A percentile compares a stretch with the other conserved stretches of the same genome.
These are phyloP conservation scores for Alternaria solani DNA, from an alignment of 2,329 filamentous ascomycete genomes.

Conservation along the genomic window DNA sequence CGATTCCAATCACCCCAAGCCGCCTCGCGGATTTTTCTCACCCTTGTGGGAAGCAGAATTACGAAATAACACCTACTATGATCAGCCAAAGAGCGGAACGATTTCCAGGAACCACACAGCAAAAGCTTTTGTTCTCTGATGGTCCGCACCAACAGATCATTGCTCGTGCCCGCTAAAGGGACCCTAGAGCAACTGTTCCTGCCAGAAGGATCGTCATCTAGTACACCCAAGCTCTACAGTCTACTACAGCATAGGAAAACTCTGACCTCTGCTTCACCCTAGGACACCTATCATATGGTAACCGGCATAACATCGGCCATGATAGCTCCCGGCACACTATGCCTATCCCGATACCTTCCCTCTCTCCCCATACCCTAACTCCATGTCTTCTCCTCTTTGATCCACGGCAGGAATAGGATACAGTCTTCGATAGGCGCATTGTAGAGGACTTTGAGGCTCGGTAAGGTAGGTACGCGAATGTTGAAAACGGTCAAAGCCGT, in stretches of 20 bases:
- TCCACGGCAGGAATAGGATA: background rate
- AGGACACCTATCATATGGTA: background rate
- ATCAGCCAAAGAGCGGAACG: background rate
- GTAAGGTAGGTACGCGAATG: constrained; percentile 6
- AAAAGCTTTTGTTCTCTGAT: background rate
- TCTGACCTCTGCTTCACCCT: background rate
- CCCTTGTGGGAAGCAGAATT: background rate
- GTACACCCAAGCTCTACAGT: background rate
- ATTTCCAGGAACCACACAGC: background rate
- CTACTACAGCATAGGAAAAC: background rate
- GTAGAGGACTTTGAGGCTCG: background rate
- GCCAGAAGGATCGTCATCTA: background rate
- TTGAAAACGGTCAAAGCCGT: background rate
- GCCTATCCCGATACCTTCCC: too few relatives aligned
- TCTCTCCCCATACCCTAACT: background rate
- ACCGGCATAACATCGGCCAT: background rate
- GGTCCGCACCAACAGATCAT: background rate
- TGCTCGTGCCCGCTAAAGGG: background rate
- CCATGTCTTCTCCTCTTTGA: background rate
- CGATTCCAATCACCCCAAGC: background rate
- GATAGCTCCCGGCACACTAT: background rate
- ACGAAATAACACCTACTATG: background rate
- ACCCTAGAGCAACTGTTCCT: background rate
- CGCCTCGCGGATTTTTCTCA: background rate
- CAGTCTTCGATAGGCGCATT: background rate